These are phyloP conservation scores for Lactarius indigo DNA, from an alignment of 768 basidiomycete species.

Conservation along the genomic window DNA sequence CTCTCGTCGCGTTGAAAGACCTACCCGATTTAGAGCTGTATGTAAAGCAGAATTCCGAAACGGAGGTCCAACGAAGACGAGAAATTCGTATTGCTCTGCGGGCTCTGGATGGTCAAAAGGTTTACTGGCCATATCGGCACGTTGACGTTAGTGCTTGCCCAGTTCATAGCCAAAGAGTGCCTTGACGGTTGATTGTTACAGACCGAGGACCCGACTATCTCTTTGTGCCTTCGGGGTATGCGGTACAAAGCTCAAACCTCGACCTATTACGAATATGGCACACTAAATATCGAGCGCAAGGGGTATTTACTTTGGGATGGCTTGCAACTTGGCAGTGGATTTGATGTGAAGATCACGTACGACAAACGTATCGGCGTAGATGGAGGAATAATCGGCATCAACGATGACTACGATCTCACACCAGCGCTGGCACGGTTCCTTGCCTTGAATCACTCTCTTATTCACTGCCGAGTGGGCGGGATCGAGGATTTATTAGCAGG, in stretches of 20 bases:
- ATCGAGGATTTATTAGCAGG: constrained; percentile 46
- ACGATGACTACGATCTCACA: constrained; percentile 63
- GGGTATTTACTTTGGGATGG: constrained; percentile 52
- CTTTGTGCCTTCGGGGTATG: constrained; percentile 43
- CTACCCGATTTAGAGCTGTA: constrained; percentile 53
- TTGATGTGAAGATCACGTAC: constrained; percentile 58
- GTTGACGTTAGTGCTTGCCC: constrained; percentile 39
- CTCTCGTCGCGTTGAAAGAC: constrained; percentile 44
- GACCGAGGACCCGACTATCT: constrained; percentile 45
- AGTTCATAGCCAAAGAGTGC: neutral
- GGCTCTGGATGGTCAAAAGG: constrained; percentile 58
- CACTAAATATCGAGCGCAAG: constrained; percentile 48
- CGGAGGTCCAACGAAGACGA: constrained; percentile 46
- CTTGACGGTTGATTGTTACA: constrained; percentile 27
- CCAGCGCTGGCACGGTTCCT: constrained; percentile 60
- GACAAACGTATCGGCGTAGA: constrained; percentile 46
- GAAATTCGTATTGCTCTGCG: constrained; percentile 61
- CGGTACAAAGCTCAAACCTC: constrained; percentile 52
- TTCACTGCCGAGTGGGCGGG: constrained; percentile 39
- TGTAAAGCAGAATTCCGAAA: constrained; percentile 56
- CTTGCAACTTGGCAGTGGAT: constrained; percentile 64
- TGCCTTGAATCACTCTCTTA: constrained; percentile 49
- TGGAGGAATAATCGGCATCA: constrained; percentile 56
- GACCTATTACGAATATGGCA: constrained; percentile 43
- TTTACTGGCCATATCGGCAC: constrained; percentile 64